Evolutionary conservation across 73 alveolate genomes (phyloP).

Genomic region (Loxodes magnus): DNA sequence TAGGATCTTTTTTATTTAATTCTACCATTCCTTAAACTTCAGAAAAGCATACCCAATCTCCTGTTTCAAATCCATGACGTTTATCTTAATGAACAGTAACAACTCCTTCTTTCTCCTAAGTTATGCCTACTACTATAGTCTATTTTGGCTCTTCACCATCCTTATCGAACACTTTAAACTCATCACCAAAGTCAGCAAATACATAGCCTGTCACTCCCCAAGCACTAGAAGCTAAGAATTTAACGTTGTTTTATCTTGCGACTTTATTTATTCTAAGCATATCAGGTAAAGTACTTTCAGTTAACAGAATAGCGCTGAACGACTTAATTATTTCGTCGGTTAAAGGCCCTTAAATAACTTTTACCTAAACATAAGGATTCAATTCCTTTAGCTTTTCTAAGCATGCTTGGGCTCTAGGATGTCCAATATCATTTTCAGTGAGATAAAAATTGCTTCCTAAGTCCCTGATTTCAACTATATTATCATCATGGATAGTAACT

Average conservation of each 20-base stretch:
- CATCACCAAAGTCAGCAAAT: conserved; percentile 92
- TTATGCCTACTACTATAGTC: conserved; percentile 68
- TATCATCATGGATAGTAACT: conserved; percentile 82
- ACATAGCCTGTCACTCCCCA: conserved; percentile 84
- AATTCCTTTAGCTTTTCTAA: conserved; percentile 56
- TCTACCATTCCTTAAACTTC: conserved; percentile 99
- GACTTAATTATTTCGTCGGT: conserved; percentile 21
- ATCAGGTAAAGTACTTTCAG: conserved; percentile 67
- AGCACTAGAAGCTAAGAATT: conserved; percentile 61
- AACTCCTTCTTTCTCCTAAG: conserved; percentile 63
- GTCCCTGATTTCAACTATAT: conserved; percentile 50
- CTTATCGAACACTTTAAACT: conserved; percentile 36
- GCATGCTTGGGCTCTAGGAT: conserved; percentile 77
- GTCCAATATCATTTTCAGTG: conserved; percentile 81
- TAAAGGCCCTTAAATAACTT: conserved; percentile 28
- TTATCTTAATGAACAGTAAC: conserved; percentile 86
- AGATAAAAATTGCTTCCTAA: conserved; percentile 90
- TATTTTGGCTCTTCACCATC: conserved; percentile 92
- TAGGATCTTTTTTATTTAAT: conserved; percentile 84
- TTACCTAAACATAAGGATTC: conserved; percentile 75
- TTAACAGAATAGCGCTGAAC: conserved; percentile 64
- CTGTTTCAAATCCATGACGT: conserved; percentile 85
- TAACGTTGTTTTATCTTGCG: conserved; percentile 64
- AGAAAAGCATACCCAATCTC: conserved; percentile 84
- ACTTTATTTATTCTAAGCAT: conserved; percentile 55